These are phyloP conservation scores for Teunomyces tritomae DNA, from an alignment of 805 yeast species.

Conservation along the genomic window DNA sequence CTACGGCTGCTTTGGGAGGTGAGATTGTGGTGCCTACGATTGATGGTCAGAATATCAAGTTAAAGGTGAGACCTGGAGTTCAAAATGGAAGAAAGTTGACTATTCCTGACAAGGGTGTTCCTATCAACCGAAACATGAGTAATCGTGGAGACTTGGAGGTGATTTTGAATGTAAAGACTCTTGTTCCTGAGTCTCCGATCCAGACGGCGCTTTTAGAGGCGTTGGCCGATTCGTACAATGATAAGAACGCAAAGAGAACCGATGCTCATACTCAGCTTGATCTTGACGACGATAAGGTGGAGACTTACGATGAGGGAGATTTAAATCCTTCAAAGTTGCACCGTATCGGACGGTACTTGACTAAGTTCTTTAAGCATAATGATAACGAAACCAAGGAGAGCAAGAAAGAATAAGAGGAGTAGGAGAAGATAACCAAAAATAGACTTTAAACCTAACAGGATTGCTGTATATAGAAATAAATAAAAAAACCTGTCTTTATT, in stretches of 20 bases:
- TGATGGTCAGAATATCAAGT: constrained; percentile 70
- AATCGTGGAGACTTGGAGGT: constrained; percentile 82
- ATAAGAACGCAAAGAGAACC: constrained; percentile 70
- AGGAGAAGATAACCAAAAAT: neutral
- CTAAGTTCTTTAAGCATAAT: constrained; percentile 21
- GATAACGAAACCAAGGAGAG: constrained; percentile 5
- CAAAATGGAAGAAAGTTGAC: constrained; percentile 71
- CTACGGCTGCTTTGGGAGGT: constrained; percentile 97
- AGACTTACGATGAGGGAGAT: constrained; percentile 31
- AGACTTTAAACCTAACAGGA: neutral
- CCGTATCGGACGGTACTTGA: constrained; percentile 24
- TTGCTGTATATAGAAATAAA: neutral
- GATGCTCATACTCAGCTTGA: constrained; percentile 43
- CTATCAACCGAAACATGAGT: constrained; percentile 49
- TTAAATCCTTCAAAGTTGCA: constrained; percentile 33
- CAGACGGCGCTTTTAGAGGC: constrained; percentile 91
- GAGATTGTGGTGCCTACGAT: constrained; percentile 86
- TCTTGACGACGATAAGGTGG: constrained; percentile 24
- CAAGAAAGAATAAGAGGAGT: neutral
- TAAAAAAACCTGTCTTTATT: no score
- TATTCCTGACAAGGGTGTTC: constrained; percentile 86
- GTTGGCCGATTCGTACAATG: constrained; percentile 86
- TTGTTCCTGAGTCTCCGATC: constrained; percentile 75
- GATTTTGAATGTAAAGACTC: constrained; percentile 63
- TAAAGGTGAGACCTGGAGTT: constrained; percentile 82